These are phyloP conservation scores for Sungouiozyma intestinalis DNA, from an alignment of 805 yeast genomes.

Conservation along the genomic window DNA sequence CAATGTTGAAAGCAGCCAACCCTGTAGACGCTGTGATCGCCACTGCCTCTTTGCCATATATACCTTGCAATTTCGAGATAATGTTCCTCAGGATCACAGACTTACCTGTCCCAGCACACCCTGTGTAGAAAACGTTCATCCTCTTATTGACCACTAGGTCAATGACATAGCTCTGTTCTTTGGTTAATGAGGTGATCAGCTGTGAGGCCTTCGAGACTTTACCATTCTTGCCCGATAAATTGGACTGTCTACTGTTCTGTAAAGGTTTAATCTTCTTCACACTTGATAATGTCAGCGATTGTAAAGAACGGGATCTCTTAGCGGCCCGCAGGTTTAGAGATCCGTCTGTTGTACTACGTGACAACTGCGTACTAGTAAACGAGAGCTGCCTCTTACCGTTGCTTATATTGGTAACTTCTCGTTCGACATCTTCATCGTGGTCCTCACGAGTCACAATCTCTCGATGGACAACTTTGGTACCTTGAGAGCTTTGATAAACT, in stretches of 20 bases:
- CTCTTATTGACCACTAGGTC: slow-evolving; percentile 41
- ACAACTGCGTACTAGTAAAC: slow-evolving; percentile 8
- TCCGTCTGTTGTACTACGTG: neutral
- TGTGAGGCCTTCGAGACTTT: neutral
- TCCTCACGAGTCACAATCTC: neutral
- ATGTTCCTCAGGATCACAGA: slow-evolving; percentile 58
- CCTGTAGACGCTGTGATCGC: slow-evolving; percentile 96
- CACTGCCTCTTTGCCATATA: slow-evolving; percentile 40
- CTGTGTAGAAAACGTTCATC: slow-evolving; percentile 54
- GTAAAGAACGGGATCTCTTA: slow-evolving; percentile 12
- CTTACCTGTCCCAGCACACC: slow-evolving; percentile 88
- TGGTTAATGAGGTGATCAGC: slow-evolving; percentile 20
- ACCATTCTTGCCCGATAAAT: neutral
- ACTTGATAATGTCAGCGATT: slow-evolving; percentile 11
- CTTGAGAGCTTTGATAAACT: neutral
- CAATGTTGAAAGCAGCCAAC: slow-evolving; percentile 87
- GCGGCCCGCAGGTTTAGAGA: slow-evolving; percentile 1
- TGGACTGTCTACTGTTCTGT: neutral
- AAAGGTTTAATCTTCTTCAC: slow-evolving; percentile 14
- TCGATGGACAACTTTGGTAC: neutral
- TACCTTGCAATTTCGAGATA: slow-evolving; percentile 40
- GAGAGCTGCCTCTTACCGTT: slow-evolving; percentile 12
- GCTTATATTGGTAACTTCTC: slow-evolving; percentile 7
- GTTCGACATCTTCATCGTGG: neutral
- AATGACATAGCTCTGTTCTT: slow-evolving; percentile 45